Evolutionary conservation across 2,329 filamentous ascomycete genomes (phyloP).

Genomic region (Magnaporthiopsis rhizophila): DNA sequence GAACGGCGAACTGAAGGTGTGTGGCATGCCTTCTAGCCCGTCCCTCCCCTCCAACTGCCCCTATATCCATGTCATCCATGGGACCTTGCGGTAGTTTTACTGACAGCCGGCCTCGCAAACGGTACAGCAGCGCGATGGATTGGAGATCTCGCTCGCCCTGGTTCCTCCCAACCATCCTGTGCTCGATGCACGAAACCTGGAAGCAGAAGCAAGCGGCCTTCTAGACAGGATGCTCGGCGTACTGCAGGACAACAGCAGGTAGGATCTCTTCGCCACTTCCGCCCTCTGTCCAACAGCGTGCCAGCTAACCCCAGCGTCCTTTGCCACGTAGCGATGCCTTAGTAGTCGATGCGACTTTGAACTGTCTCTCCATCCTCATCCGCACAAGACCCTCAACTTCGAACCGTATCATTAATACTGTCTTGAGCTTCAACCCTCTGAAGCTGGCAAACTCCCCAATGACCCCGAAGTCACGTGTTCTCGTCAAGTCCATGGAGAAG

Average conservation of each 20-base stretch:
- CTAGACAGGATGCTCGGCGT: conserved; percentile 80
- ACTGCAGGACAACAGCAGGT: conserved; percentile 82
- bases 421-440: conserved; percentile 88
- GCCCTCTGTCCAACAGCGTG: not conserved
- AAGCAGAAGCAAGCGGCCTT: conserved; percentile 86
- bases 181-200: conserved; percentile 70
- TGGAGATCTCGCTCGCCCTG: conserved; percentile 80
- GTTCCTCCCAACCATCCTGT: conserved; percentile 77
- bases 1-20: conserved; percentile 74
- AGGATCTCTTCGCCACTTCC: conserved; percentile 23
- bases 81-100: not conserved
- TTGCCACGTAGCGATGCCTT: conserved; percentile 64
- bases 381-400: conserved; percentile 73
- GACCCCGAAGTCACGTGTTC: conserved; percentile 70
- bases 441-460: conserved; percentile 70
- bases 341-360: conserved; percentile 83
- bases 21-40: conserved; percentile 29
- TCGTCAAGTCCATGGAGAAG: conserved; percentile 90
- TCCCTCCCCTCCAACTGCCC: not conserved
- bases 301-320: not conserved
- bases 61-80: not conserved
- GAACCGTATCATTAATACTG: conserved; percentile 75
- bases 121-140: conserved; percentile 52
- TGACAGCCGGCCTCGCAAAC: not conserved
- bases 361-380: conserved; percentile 75